These are phyloP conservation scores for Cordyceps farinosa DNA, from an alignment of 2,329 filamentous ascomycete genomes.

Conservation along the genomic window DNA sequence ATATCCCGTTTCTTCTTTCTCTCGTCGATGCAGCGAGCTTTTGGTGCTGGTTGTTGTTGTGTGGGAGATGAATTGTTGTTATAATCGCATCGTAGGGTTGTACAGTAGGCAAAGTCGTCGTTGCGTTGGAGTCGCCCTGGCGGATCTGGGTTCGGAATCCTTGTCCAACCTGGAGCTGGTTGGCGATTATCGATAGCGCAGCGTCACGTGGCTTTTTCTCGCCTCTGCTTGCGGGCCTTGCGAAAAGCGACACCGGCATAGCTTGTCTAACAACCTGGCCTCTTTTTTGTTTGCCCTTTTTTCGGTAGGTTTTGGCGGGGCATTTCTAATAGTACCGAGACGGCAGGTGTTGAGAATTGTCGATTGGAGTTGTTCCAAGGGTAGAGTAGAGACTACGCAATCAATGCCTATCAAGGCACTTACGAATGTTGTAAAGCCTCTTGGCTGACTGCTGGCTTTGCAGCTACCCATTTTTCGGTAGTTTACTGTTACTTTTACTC, in stretches of 20 bases:
- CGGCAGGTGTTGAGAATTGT: not conserved
- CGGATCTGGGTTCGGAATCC: conserved; percentile 1
- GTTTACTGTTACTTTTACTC: not conserved
- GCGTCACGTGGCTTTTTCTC: not conserved
- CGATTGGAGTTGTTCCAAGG: not conserved
- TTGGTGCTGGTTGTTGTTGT: not conserved
- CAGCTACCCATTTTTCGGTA: not conserved
- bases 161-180: not conserved
- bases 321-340: not conserved
- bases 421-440: too few relatives aligned
- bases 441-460: not conserved
- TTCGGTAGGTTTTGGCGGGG: not conserved
- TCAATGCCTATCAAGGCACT: not conserved
- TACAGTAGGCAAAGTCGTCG: not conserved
- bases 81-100: conserved; percentile 11
- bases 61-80: not conserved
- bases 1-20: not conserved
- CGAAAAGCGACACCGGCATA: too few relatives aligned
- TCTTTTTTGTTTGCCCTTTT: not conserved
- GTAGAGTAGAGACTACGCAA: too few relatives aligned
- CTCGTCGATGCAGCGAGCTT: too few relatives aligned
- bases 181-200: conserved; percentile 8
- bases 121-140: not conserved
- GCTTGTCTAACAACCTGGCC: too few relatives aligned
- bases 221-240: not conserved